These are phyloP conservation scores for Ophiobolus disseminans DNA, from an alignment of 2,329 filamentous ascomycete species.

Conservation along the genomic window DNA sequence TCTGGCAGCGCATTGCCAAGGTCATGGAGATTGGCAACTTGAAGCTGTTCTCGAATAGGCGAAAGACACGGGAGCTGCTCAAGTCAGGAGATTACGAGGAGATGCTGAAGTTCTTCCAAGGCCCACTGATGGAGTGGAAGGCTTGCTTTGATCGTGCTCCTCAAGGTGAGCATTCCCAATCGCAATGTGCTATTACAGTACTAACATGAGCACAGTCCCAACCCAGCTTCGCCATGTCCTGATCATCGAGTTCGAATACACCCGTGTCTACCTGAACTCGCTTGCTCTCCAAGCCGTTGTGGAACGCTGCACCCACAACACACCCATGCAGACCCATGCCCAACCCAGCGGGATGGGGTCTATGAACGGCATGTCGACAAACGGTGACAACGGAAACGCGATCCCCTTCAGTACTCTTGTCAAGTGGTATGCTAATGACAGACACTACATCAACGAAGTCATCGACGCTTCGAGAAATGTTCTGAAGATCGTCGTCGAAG, in stretches of 20 bases:
- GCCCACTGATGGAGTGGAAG: constrained; percentile 79
- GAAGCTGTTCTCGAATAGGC: constrained; percentile 83
- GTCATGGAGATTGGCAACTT: constrained; percentile 92
- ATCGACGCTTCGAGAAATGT: constrained; percentile 79
- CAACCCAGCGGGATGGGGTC: constrained; percentile 33
- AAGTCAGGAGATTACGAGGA: constrained; percentile 83
- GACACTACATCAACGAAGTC: constrained; percentile 71
- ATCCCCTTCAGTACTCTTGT: constrained; percentile 55
- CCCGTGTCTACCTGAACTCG: constrained; percentile 92
- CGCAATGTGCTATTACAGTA: background rate
- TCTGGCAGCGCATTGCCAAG: constrained; percentile 92
- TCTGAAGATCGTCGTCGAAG: constrained; percentile 78
- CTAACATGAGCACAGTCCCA: constrained; percentile 54
- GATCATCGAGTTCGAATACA: constrained; percentile 94
- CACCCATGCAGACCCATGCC: constrained; percentile 50
- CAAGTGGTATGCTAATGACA: constrained; percentile 64
- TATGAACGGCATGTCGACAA: constrained; percentile 21
- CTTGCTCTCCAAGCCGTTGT: constrained; percentile 93
- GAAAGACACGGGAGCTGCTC: constrained; percentile 88
- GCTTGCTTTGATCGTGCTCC: constrained; percentile 79
- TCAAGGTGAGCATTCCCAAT: constrained; percentile 45
- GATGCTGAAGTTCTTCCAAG: constrained; percentile 80
- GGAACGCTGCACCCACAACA: constrained; percentile 84
- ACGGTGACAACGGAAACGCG: constrained; percentile 46
- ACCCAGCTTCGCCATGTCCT: constrained; percentile 75